Evolutionary conservation across 192 early-diverging fungal species (phyloP), one percentile per base, ranked within the genome.

Genomic region (Dissophora globulifera): DNA sequence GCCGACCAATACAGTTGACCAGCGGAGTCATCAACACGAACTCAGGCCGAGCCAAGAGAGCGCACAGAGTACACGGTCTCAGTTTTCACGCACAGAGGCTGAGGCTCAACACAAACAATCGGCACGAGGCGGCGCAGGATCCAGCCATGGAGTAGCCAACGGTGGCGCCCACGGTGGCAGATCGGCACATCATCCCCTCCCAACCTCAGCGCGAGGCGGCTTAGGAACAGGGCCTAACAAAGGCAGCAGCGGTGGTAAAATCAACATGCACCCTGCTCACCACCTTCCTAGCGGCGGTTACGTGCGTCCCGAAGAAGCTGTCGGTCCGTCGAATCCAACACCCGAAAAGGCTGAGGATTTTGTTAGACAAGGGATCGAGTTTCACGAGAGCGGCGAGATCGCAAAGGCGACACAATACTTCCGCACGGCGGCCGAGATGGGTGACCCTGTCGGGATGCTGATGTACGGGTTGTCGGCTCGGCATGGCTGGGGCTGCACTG

Each of bases 401-500:
- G 87, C 83, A 42, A 90, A 90, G 51, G 90, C 91, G 7, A 90
- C 91, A 6, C 78, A 82, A 11, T 91, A 90, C 58, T 90, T 90
- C 70, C 81, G 87, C 40, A 84, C 86, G 19, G 90, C 90, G 4
- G 90, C 92, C 7, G 84, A 91, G 57, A 54, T 69, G 29, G 81
- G 85, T 12, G 86, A 84, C 56, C 87, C 90, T 15, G 78, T 91
- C 1, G 90, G 90, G 11, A 85, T 91, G 80, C 80, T 91, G 52
- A 86, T 93, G 64, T 91, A 90, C 62, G 92, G 92, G 2, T 70
- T 93, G 35, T 89, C 92, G 16, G 80, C 91, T 16, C 85, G 92
- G 16, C 92, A 93, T 69, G 92, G 92, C 32, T 93, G 92, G 92
- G 85, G 92, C 10, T 92, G 91, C 70, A 84, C 85, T 63, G 64